A percentile compares a stretch with the other conserved stretches of the same genome.
phyloP scores from a whole-genome alignment of 495 filamentous ascomycete species.

The Pseudevernia furfuracea region DNA sequence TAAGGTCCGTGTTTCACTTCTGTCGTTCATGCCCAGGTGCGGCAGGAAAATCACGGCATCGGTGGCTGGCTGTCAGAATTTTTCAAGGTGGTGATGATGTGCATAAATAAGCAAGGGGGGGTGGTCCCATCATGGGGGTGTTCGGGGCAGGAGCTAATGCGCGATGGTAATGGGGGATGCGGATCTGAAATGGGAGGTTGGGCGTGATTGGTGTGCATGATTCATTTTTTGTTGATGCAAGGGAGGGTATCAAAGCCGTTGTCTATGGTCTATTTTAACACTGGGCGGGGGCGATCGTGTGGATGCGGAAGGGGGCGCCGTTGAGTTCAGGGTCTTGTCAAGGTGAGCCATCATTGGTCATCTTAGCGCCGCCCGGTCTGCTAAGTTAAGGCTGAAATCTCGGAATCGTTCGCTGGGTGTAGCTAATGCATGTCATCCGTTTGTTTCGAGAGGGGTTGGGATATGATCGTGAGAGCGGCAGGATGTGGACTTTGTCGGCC shows the following conservation, averaged over 20 bases:
- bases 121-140: no score
- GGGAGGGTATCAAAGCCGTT: neutral
- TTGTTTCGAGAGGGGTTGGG: neutral
- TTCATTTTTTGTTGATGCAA: neutral
- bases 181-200: no score
- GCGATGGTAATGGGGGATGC: no score
- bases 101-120: no score
- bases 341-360: neutral
- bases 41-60: no score
- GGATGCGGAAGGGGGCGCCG: neutral
- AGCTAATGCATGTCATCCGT: neutral
- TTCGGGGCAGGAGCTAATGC: no score
- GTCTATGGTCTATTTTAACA: neutral
- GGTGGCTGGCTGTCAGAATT: no score
- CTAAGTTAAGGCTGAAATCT: neutral
- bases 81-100: no score
- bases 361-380: neutral
- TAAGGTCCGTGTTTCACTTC: no score
- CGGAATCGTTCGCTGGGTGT: neutral
- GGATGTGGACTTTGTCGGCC: neutral
- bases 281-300: neutral
- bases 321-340: neutral
- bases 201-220: no score
- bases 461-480: neutral
- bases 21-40: no score